Evolutionary conservation across 192 early-diverging fungal genomes (phyloP).

Genomic region (Backusella psychrophila): DNA sequence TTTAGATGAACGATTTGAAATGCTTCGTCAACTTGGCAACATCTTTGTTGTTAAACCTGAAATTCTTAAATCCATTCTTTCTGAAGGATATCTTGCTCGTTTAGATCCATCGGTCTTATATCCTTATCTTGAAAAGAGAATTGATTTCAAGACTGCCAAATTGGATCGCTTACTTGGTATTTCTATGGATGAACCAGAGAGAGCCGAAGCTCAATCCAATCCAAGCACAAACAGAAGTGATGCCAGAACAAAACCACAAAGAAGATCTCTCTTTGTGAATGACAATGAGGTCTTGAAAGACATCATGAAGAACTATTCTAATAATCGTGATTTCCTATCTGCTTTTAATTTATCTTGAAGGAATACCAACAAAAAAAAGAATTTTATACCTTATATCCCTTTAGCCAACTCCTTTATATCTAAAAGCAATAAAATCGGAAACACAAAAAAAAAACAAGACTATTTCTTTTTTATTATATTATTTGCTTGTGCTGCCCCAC

Average conservation of each 20-base stretch:
- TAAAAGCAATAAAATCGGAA: neutral
- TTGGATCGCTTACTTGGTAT: conserved; percentile 53
- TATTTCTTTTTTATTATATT: neutral
- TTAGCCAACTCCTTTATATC: neutral
- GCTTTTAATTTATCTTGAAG: conserved; percentile 28
- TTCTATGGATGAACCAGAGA: conserved; percentile 19
- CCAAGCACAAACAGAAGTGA: neutral
- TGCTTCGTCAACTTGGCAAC: conserved; percentile 90
- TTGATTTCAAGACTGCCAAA: conserved; percentile 75
- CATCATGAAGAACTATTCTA: conserved; percentile 35
- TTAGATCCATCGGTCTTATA: conserved; percentile 78
- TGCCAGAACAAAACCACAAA: conserved; percentile 7
- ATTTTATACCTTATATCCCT: neutral
- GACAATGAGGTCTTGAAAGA: conserved; percentile 38
- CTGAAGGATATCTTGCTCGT: conserved; percentile 79
- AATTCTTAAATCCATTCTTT: conserved; percentile 83
- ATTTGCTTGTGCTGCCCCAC: neutral
- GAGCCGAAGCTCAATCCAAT: conserved; percentile 8
- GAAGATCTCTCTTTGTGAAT: conserved; percentile 35
- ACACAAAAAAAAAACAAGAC: neutral
- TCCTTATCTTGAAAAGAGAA: conserved; percentile 84
- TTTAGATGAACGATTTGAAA: conserved; percentile 83
- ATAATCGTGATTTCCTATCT: conserved; percentile 35
- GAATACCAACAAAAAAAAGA: neutral
- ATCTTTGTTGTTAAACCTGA: conserved; percentile 92